Percentiles rank a stretch among this genome's conserved stretches.
These are phyloP conservation scores for Tephrocybe sp. DNA, from an alignment of 768 basidiomycete species.

Conservation along the genomic window DNA sequence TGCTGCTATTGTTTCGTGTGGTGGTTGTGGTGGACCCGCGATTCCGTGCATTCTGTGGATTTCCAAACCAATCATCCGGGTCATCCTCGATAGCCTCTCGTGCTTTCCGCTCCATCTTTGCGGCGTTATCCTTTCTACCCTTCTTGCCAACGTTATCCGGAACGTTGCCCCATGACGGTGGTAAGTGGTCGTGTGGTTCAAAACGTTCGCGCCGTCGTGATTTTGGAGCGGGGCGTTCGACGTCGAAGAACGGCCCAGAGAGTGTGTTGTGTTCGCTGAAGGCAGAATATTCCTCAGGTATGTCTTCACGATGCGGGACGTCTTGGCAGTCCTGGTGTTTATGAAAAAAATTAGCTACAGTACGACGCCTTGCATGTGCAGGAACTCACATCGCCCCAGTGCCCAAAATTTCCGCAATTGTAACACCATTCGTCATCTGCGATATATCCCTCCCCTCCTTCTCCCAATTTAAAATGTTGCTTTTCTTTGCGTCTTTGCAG, in stretches of 20 bases:
- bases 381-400: constrained; percentile 74
- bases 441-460: constrained; percentile 81
- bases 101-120: constrained; percentile 52
- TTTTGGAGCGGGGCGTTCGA: constrained; percentile 28
- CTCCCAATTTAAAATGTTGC: constrained; percentile 49
- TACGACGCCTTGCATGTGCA: neutral
- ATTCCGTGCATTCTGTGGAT: constrained; percentile 16
- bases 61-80: constrained; percentile 67
- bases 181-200: constrained; percentile 35
- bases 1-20: neutral
- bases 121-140: constrained; percentile 60
- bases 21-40: constrained; percentile 3
- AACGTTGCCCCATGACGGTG: constrained; percentile 46
- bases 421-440: constrained; percentile 79
- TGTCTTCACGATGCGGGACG: constrained; percentile 35
- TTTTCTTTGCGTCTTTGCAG: constrained; percentile 49
- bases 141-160: constrained; percentile 67
- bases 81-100: constrained; percentile 49
- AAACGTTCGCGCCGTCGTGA: constrained; percentile 35
- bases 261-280: constrained; percentile 63
- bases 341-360: neutral
- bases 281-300: constrained; percentile 58
- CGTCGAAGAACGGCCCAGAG: constrained; percentile 66
- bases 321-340: constrained; percentile 59
- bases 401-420: constrained; percentile 71